Percentiles rank a stretch among this genome's conserved stretches.
Conservation (phyloP, 331 rosid genomes). For the Acacia concinna region DNA sequence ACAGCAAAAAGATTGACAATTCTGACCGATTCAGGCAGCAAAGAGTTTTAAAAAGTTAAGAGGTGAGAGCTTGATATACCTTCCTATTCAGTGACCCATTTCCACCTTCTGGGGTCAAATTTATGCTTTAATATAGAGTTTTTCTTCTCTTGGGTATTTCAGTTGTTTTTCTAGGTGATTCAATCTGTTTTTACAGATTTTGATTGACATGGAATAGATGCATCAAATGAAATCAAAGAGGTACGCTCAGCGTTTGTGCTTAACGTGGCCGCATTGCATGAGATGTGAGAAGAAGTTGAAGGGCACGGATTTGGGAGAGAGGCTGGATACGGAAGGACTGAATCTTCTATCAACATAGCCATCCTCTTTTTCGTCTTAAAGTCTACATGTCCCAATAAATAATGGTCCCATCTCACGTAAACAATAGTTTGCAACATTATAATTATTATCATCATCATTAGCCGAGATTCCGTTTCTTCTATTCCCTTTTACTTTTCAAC, state of each 20-base stretch:
- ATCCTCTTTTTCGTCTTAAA: constrained; percentile 17
- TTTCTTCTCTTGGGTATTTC: background rate
- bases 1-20: constrained; percentile 81
- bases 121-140: background rate
- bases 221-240: background rate
- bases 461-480: constrained; percentile 17
- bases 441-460: background rate
- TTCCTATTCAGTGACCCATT: background rate
- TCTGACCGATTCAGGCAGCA: constrained; percentile 51
- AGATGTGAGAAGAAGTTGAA: constrained; percentile 28
- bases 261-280: constrained; percentile 39
- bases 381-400: constrained; percentile 23
- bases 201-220: constrained; percentile 58
- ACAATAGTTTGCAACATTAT: constrained; percentile 2
- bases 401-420: constrained; percentile 3
- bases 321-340: too few species aligned
- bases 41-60: constrained; percentile 59
- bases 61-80: background rate
- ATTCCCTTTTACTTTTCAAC: background rate
- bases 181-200: constrained; percentile 46
- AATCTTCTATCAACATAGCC: constrained; percentile 20
- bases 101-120: background rate
- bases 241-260: constrained; percentile 56
- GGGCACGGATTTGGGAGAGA: constrained; percentile 26
- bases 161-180: constrained; percentile 2